Evolutionary conservation across 441 rosid genomes (phyloP), one percentile per base, ranked within the genome.

Genomic region (Arabidopsis hybrid): DNA sequence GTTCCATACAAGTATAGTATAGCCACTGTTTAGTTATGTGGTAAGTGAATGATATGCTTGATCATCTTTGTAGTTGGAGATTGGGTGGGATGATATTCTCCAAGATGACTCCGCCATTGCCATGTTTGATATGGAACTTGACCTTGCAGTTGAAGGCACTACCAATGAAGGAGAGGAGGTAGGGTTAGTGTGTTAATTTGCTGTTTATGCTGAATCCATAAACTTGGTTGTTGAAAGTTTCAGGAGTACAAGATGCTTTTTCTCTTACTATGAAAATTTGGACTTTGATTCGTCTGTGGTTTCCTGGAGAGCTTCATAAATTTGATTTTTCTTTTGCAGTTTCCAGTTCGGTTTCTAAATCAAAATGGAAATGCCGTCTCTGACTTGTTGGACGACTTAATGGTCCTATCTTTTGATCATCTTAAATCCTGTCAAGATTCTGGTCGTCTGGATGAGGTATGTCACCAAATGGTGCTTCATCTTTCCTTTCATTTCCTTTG

Each of bases 321-420:
- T 45, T 69, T 69, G 43, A 18, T 65, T 8, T 34, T 16, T 10
- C 16, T n/a, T 64, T 6, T 70, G 36, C 83, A 91, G 95, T 58
- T 85, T 76, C 85, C 78, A 36, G 80, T 73, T 35, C 59, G 52
- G 34, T 53, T 70, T 49, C 59, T 82, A 56, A 83, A 83, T 78
- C 66, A 82, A 60, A 87, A 72, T 58, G 88, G 89, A 77, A 84
- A 84, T 53, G 26, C 42, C 29, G 78, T 77, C 58, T 93, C 93
- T 74, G 90, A 86, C 72, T 71, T 87, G 57, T 75, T 93, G 64
- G 98, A 93, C 80, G 67, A 82, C 53, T 75, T 93, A 65, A 85
- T 91, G 91, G 89, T 85, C 64, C 79, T 72, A 74, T 80, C 84
- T 43, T 88, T 88, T 78, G 90, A 87, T 79, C 91, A 93, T 85